A percentile compares a stretch with the other conserved stretches of the same genome.
Conservation (phyloP, 176 grass and related monocot species). For the Hsuehochloa calcarea region DNA sequence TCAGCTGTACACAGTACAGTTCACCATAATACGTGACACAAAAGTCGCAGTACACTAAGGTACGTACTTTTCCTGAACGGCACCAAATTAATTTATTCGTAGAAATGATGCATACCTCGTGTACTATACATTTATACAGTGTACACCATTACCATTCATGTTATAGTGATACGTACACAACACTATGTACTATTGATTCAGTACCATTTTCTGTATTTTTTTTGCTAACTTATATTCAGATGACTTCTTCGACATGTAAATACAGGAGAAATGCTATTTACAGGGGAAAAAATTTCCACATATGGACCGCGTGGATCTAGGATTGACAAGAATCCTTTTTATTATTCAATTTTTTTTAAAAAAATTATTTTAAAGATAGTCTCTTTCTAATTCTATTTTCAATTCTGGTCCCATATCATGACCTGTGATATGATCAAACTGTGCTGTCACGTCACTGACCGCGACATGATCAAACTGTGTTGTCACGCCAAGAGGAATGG, state of each 20-base stretch:
- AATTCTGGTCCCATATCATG: too few relatives aligned
- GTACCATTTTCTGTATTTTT: not conserved
- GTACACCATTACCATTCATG: not conserved
- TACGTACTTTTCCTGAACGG: not conserved
- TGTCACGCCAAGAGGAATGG: too few relatives aligned
- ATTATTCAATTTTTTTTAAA: too few relatives aligned
- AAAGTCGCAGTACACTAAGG: not conserved
- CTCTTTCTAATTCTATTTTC: too few relatives aligned
- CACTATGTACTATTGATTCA: not conserved
- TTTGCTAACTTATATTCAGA: not conserved
- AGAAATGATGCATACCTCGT: not conserved
- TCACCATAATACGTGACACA: not conserved
- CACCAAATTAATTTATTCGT: not conserved
- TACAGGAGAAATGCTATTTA: not conserved
- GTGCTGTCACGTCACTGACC: too few relatives aligned
- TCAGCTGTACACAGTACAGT: not conserved
- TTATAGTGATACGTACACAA: not conserved
- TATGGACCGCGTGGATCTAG: too few relatives aligned
- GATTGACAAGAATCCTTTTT: too few relatives aligned
- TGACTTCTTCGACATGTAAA: not conserved
- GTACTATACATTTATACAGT: not conserved
- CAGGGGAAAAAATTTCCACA: too few relatives aligned
- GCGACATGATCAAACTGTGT: too few relatives aligned
- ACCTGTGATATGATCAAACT: too few relatives aligned
- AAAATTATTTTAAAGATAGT: too few relatives aligned